phyloP scores from a whole-genome alignment of 2,329 filamentous ascomycete genomes.

The Apiospora kogelbergensis region DNA sequence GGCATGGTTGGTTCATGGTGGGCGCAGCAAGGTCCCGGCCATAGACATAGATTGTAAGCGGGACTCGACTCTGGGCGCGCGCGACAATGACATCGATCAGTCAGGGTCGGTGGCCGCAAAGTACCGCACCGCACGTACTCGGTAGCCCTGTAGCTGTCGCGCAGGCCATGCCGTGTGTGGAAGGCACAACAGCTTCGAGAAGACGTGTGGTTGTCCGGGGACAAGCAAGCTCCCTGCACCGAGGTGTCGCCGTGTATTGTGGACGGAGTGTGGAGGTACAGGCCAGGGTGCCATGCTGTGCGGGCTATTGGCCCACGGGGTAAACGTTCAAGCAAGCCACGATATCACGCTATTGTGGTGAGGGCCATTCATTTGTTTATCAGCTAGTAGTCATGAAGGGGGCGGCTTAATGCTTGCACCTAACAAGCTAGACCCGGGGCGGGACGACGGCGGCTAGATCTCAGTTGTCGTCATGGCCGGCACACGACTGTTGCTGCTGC shows the following conservation, averaged over 20 bases:
- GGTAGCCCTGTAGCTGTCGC: neutral
- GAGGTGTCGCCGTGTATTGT: neutral
- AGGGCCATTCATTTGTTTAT: neutral
- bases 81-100: neutral
- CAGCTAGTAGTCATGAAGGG: neutral
- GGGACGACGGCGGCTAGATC: neutral
- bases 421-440: neutral
- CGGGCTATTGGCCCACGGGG: slow-evolving; percentile 5
- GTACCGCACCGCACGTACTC: neutral
- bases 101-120: neutral
- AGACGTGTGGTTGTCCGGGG: neutral
- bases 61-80: neutral
- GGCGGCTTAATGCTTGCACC: neutral
- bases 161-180: neutral
- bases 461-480: neutral
- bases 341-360: slow-evolving; percentile 1
- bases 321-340: slow-evolving; percentile 5
- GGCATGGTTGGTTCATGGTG: neutral
- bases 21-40: neutral
- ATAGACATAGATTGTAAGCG: neutral
- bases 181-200: slow-evolving; percentile 1
- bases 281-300: neutral
- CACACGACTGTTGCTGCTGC: neutral
- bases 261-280: neutral
- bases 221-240: neutral